Base-by-base conservation (phyloP, 2,329 filamentous ascomycete species). In the Pezicula radicicola region DNA sequence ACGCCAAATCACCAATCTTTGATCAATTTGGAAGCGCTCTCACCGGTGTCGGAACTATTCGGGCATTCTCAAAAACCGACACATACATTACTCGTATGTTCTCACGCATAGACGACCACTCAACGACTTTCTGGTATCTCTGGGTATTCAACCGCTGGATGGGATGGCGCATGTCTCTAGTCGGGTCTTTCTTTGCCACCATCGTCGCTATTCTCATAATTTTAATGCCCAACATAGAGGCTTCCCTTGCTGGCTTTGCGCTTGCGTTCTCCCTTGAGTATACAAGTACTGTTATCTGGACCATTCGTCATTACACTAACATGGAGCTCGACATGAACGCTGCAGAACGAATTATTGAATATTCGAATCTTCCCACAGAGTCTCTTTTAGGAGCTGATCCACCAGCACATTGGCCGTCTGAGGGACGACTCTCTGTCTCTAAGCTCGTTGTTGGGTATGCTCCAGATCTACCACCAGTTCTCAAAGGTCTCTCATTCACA, bases 261-360 rank as follows among this genome's bases (percentile, higher is more conserved):
- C 71, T 93, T 37, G 81, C 82, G 2, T 92, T 92, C 66, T 81
- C 87, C 0, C 73, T 92, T 28, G 81, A 88, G 51, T 89, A 91
- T 63, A 80, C 84, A 0, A 70, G 69, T 15, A 75, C 77, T 7
- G 79, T 91, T 50, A 79, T 85, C 46, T 88, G 81, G 79, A 77
- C 81, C 0, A 79, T 91, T 36, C 76, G 86, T 1, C 73, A 84
- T 50, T 90, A 89, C 63, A 79, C 87, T 0, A 84, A 82, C 55
- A 72, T 91, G 18, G 89, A 93, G 65, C 72, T 92, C 4, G 83
- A 89, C 62, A 91, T 92, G 86, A 91, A 91, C 61, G 81, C 87
- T 0, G 84, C 85, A 0, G 89, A 93, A 69, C 77, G 89, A 28
- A 82, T 93, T 25, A 74, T 90, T 4, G 89, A 92, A 65, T 93